Base-by-base conservation (phyloP, 177 flowering plant genomes). In the Vitis hybrid region DNA sequence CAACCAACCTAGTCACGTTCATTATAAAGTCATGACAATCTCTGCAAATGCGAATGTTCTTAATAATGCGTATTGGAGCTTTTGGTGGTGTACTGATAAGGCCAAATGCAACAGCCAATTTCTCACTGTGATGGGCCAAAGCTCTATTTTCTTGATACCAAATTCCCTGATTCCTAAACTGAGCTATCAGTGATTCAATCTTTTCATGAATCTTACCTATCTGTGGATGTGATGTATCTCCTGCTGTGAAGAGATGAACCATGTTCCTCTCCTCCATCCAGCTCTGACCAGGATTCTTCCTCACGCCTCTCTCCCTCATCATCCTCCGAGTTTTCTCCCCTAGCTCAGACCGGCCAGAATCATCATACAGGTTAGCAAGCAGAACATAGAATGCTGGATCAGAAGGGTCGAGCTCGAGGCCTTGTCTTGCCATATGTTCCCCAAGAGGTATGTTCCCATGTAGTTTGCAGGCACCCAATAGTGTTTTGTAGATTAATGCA, bases 381-480 rank as follows among this genome's bases (percentile, higher is more conserved):
- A 89, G 76, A 44, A 78, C 65, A 82, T 87, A 85, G 28, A 84
- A 71, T 18, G 83, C 77, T 17, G 88, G 86, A 74, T 89, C 89
- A 2, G 60, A 63, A 17, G 88, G 88, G 61, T 87, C 81, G 50
- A 84, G 80, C 59, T 77, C 77, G 24, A 87, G 68, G 62, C 83
- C 85, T 67, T 66, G 51, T 62, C 82, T 83, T 24, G 88, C 89
- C 79, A 81, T 73, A 59, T 87, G 76, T 82, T 88, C 90, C 24
- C 89, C 93, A 1, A 89, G 67, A 58, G 75, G 63, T 64, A 87
- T 22, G 66, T 89, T 83, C 55, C 76, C 51, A 61, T 87, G 85
- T 62, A 75, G 44, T 70, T 56, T 82, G 71, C 91, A 87, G 49
- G 89, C 85, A 28, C 76, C 65, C 62, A 89, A 67, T 65, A 89